These are phyloP conservation scores for Candida orba DNA, from an alignment of 805 yeast species.

Conservation along the genomic window DNA sequence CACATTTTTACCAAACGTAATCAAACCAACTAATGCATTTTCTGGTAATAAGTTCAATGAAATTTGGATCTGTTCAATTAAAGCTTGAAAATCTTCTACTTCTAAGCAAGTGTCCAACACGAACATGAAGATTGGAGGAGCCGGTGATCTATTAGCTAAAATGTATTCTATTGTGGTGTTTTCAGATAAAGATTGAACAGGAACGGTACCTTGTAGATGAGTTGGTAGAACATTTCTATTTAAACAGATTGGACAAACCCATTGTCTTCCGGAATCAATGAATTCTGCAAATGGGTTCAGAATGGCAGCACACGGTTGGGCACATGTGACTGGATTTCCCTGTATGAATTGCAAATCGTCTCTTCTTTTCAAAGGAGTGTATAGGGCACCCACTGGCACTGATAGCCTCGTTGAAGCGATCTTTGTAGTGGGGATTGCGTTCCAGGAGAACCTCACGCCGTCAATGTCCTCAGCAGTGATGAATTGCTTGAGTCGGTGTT, in stretches of 20 bases:
- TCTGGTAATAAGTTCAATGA: slow-evolving; percentile 46
- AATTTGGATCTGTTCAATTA: slow-evolving; percentile 42
- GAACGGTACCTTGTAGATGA: slow-evolving; percentile 23
- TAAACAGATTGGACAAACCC: slow-evolving; percentile 55
- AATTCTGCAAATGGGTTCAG: slow-evolving; percentile 41
- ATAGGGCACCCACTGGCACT: slow-evolving; percentile 50
- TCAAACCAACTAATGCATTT: slow-evolving; percentile 47
- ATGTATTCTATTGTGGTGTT: slow-evolving; percentile 46
- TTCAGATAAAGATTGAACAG: slow-evolving; percentile 10
- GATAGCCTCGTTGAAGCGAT: slow-evolving; percentile 44
- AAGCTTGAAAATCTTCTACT: slow-evolving; percentile 41
- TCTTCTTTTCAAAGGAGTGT: slow-evolving; percentile 50
- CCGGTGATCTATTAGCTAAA: slow-evolving; percentile 26
- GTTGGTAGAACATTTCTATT: slow-evolving; percentile 37
- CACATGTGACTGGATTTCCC: slow-evolving; percentile 41
- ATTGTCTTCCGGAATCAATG: slow-evolving; percentile 26
- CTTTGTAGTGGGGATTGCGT: slow-evolving; percentile 47
- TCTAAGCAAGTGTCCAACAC: slow-evolving; percentile 53
- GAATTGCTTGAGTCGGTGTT: slow-evolving; percentile 2
- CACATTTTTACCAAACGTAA: slow-evolving; percentile 55
- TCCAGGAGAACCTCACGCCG: slow-evolving; percentile 61
- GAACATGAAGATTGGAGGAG: slow-evolving; percentile 39
- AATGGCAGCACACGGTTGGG: slow-evolving; percentile 44
- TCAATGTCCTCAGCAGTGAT: slow-evolving; percentile 27
- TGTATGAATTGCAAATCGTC: slow-evolving; percentile 31